Conservation (phyloP, 192 early-diverging fungal species). For the Gigaspora rosea region DNA sequence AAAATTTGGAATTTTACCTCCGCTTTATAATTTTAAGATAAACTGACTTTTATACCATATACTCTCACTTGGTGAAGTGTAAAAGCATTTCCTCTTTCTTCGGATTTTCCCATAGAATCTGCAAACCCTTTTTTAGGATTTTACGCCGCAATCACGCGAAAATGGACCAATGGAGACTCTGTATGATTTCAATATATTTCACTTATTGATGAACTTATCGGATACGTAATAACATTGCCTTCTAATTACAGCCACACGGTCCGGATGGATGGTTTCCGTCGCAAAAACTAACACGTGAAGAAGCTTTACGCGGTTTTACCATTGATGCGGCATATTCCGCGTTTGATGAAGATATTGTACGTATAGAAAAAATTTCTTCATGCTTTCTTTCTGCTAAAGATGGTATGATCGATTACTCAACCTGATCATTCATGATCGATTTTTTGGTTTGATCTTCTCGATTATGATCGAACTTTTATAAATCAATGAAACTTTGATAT, state of each 20-base stretch:
- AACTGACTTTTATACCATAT: background rate
- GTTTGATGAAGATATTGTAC: slow-evolving; percentile 47
- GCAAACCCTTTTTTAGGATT: slow-evolving; percentile 56
- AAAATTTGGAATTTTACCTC: too few species aligned
- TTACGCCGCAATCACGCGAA: slow-evolving; percentile 57
- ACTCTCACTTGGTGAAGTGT: slow-evolving; percentile 26
- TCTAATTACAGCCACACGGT: slow-evolving; percentile 46
- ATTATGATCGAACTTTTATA: too few species aligned
- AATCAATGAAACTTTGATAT: too few species aligned
- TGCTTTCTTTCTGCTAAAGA: too few species aligned
- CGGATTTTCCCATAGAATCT: slow-evolving; percentile 59
- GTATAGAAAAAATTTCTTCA: background rate
- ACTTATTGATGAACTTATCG: background rate
- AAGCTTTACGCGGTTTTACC: slow-evolving; percentile 59
- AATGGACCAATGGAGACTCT: slow-evolving; percentile 44
- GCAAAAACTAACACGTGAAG: slow-evolving; percentile 39
- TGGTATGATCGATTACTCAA: too few species aligned
- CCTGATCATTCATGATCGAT: background rate
- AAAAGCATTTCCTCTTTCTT: slow-evolving; percentile 45
- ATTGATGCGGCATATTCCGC: slow-evolving; percentile 55
- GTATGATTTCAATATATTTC: slow-evolving; percentile 33
- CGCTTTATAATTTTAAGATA: too few species aligned
- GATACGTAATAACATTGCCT: too few species aligned
- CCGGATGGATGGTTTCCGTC: slow-evolving; percentile 46
- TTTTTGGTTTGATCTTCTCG: background rate